A percentile compares a stretch with the other conserved stretches of the same genome.
phyloP scores from a whole-genome alignment of 495 filamentous ascomycete species.

The Bombardia bombarda region DNA sequence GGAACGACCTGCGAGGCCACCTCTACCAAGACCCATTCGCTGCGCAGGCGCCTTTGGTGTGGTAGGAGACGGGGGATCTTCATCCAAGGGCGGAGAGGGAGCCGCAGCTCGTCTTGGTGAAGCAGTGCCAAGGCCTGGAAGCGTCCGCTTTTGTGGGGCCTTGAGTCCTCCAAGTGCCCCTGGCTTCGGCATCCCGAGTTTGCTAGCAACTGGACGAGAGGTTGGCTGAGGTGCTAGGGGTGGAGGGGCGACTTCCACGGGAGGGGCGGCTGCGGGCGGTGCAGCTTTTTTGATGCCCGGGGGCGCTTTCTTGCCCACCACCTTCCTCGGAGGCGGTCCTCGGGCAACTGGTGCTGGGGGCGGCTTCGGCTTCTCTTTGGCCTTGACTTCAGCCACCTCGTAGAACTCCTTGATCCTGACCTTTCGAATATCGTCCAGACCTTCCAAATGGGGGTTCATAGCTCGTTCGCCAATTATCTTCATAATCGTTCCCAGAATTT shows the following conservation, averaged over 20 bases:
- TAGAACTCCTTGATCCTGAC: slow-evolving; percentile 93
- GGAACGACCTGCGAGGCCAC: slow-evolving; percentile 78
- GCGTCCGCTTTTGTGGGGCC: slow-evolving; percentile 51
- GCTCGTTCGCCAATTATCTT: slow-evolving; percentile 95
- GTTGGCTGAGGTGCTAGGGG: slow-evolving; percentile 52
- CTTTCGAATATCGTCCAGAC: slow-evolving; percentile 91
- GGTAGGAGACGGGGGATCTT: slow-evolving; percentile 48
- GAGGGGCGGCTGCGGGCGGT: slow-evolving; percentile 34
- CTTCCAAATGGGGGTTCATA: slow-evolving; percentile 95
- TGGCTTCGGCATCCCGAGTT: slow-evolving; percentile 56
- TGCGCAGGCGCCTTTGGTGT: slow-evolving; percentile 31
- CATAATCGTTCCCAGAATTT: slow-evolving; percentile 91
- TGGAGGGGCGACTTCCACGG: slow-evolving; percentile 27
- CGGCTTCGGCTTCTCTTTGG: slow-evolving; percentile 92
- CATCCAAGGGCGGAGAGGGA: slow-evolving; percentile 38
- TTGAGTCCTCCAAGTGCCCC: slow-evolving; percentile 62
- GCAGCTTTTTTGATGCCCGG: slow-evolving; percentile 38
- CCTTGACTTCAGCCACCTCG: slow-evolving; percentile 88
- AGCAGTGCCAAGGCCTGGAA: slow-evolving; percentile 48
- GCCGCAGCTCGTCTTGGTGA: slow-evolving; percentile 59
- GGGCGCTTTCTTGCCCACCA: slow-evolving; percentile 38
- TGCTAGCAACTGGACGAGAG: slow-evolving; percentile 52
- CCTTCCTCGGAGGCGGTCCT: slow-evolving; percentile 45
- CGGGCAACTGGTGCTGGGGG: slow-evolving; percentile 54
- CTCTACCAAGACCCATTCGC: slow-evolving; percentile 61